Percentiles rank a stretch among this genome's conserved stretches.
phyloP scores from a whole-genome alignment of 2,329 filamentous ascomycete genomes.

The Teratosphaeriaceae sp. region DNA sequence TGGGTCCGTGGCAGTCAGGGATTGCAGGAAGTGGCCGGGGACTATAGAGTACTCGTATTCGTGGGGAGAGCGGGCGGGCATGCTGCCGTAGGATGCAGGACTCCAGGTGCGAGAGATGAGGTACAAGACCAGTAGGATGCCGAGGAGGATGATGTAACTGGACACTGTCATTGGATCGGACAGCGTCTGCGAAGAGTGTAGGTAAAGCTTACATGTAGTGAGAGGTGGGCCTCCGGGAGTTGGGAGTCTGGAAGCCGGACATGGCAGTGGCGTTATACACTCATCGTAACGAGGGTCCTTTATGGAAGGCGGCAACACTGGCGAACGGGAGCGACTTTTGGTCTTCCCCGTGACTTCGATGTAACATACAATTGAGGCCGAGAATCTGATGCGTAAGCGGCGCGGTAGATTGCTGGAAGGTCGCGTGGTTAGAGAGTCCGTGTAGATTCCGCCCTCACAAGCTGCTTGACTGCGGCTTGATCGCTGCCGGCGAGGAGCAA shows the following conservation, averaged over 20 bases:
- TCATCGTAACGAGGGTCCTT: neutral
- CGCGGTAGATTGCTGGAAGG: too few relatives aligned
- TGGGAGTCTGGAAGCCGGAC: neutral
- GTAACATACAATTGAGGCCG: too few relatives aligned
- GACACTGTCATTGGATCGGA: neutral
- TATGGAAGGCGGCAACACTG: too few relatives aligned
- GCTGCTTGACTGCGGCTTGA: too few relatives aligned
- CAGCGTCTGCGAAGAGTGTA: too few relatives aligned
- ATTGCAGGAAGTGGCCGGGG: neutral
- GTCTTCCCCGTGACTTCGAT: too few relatives aligned
- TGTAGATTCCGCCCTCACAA: too few relatives aligned
- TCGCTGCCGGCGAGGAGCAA: too few relatives aligned
- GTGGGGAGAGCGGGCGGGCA: too few relatives aligned
- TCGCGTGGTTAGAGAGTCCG: too few relatives aligned
- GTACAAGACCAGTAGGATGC: neutral
- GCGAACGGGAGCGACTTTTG: too few relatives aligned
- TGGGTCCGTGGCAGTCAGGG: neutral
- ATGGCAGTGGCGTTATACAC: neutral
- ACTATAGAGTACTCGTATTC: neutral
- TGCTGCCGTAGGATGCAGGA: neutral
- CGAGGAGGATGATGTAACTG: neutral
- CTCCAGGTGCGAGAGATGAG: neutral
- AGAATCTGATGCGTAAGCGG: too few relatives aligned
- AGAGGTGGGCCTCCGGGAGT: neutral
- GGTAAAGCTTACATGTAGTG: neutral